phyloP scores from a whole-genome alignment of 2,329 filamentous ascomycete genomes.

The Cytospora chrysosperma region DNA sequence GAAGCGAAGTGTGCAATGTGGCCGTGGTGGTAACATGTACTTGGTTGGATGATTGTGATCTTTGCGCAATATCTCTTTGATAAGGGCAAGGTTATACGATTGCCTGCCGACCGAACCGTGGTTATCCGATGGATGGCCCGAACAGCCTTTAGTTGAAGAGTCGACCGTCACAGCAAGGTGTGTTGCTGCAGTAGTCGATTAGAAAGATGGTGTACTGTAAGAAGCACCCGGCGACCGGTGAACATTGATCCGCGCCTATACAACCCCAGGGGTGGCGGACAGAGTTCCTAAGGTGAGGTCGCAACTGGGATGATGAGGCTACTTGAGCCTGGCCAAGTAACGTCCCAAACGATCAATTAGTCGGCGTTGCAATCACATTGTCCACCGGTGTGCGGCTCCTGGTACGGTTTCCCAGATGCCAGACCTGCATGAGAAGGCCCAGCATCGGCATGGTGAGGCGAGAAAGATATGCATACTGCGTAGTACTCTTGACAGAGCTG shows the following conservation, averaged over 20 bases:
- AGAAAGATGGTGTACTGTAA: conserved; percentile 18
- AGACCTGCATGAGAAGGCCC: neutral
- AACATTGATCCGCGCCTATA: conserved; percentile 14
- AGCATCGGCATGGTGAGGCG: neutral
- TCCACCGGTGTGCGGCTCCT: conserved; percentile 13
- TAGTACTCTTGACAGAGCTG: neutral
- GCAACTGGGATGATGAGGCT: conserved; percentile 11
- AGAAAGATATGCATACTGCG: too few relatives aligned
- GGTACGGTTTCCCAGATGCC: conserved; percentile 8
- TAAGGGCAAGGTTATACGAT: neutral
- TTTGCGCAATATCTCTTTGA: neutral
- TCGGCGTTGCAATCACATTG: conserved; percentile 3
- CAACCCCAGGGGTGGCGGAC: conserved; percentile 6
- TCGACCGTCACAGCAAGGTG: conserved; percentile 5
- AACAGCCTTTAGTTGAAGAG: conserved; percentile 3
- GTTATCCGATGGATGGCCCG: conserved; percentile 11
- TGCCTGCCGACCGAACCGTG: conserved; percentile 2
- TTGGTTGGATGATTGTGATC: neutral
- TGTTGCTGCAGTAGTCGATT: conserved; percentile 1
- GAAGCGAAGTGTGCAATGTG: neutral
- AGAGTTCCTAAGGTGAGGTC: conserved; percentile 13
- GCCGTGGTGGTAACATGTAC: neutral
- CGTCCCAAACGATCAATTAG: neutral
- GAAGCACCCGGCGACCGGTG: conserved; percentile 19
- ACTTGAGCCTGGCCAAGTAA: neutral